These are phyloP conservation scores for Metschnikowia shivogae DNA, from an alignment of 805 yeast species.

Conservation along the genomic window DNA sequence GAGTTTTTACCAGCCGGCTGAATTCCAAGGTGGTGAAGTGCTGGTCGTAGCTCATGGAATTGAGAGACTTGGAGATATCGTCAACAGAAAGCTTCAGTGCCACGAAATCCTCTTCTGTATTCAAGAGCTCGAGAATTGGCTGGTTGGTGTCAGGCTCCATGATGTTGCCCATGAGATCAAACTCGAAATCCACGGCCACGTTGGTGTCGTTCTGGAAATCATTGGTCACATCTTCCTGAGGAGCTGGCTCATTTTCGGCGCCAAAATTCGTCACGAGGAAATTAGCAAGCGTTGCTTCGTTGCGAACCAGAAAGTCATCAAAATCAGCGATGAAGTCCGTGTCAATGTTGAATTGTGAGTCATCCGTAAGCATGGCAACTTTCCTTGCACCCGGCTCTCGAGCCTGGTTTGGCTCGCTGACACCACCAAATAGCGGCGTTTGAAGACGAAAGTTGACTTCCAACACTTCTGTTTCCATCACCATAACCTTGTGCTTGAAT, in stretches of 20 bases:
- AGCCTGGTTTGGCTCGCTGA: not conserved
- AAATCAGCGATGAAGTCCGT: conserved; percentile 19
- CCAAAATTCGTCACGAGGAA: not conserved
- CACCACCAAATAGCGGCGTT: not conserved
- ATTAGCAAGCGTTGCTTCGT: not conserved
- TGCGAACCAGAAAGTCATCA: not conserved
- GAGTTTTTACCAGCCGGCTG: conserved; percentile 1
- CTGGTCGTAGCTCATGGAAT: conserved; percentile 9
- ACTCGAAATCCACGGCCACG: conserved; percentile 19
- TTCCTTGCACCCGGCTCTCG: not conserved
- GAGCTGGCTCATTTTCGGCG: not conserved
- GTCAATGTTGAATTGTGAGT: conserved; percentile 25
- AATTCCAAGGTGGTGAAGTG: conserved; percentile 7
- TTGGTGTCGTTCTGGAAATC: conserved; percentile 11
- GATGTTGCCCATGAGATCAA: conserved; percentile 22
- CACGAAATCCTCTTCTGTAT: conserved; percentile 13
- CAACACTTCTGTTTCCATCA: conserved; percentile 34
- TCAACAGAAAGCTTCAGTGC: conserved; percentile 8
- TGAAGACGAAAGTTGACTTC: conserved; percentile 3
- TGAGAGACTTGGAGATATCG: conserved; percentile 9
- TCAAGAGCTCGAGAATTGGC: conserved; percentile 8
- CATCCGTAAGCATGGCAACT: conserved; percentile 18
- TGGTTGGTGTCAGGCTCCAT: not conserved
- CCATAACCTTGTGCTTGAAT: conserved; percentile 47
- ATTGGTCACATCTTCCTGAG: conserved; percentile 1